phyloP scores from a whole-genome alignment of 306 rosid species.

The Datisca glomerata region DNA sequence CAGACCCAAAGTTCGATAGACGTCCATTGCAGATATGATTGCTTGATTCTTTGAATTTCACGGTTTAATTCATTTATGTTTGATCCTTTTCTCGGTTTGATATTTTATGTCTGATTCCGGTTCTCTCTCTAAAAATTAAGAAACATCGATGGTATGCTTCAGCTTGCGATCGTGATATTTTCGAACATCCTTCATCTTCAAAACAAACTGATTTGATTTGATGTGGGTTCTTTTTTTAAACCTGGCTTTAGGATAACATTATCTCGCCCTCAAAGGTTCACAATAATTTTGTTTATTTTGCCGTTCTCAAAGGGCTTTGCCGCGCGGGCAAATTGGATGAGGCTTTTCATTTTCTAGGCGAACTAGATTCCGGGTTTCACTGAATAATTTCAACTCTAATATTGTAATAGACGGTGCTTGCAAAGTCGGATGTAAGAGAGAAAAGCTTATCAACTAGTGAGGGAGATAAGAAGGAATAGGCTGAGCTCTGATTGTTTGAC shows the following conservation, averaged over 20 bases:
- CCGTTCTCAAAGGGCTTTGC: conserved; percentile 71
- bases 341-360: conserved; percentile 76
- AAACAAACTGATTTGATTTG: too few relatives aligned
- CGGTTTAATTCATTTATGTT: too few relatives aligned
- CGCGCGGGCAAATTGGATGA: conserved; percentile 31
- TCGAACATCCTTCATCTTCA: too few relatives aligned
- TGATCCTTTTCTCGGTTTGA: too few relatives aligned
- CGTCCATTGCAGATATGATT: too few relatives aligned
- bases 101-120: too few relatives aligned
- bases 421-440: conserved; percentile 42
- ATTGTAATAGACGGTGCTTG: conserved; percentile 60
- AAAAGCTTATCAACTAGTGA: conserved; percentile 58
- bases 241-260: conserved; percentile 59
- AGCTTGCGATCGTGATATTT: too few relatives aligned
- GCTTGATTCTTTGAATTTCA: too few relatives aligned
- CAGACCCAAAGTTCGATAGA: too few relatives aligned
- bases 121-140: too few relatives aligned
- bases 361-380: conserved; percentile 59
- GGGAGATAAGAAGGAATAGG: conserved; percentile 75
- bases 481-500: conserved; percentile 66
- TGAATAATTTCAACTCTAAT: conserved; percentile 66
- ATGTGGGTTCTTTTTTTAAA: too few relatives aligned
- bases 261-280: conserved; percentile 78
- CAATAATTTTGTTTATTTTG: conserved; percentile 69
- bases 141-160: too few relatives aligned